Conservation (phyloP, 2,329 filamentous ascomycete genomes). For the Aspergillus caelatus region DNA sequence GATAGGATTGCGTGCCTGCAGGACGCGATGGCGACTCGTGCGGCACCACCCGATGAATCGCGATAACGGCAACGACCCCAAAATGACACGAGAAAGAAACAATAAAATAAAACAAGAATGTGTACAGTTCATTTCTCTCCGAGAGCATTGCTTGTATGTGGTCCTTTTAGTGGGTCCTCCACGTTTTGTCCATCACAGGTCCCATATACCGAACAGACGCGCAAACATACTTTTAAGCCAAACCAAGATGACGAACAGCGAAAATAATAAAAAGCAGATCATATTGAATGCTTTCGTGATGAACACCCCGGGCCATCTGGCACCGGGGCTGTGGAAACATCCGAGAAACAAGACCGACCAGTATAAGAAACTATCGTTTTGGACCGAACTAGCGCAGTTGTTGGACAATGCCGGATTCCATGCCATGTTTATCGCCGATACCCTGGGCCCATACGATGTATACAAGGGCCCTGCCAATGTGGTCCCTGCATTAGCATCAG, state of each 20-base stretch:
- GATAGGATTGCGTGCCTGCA: constrained; percentile 15
- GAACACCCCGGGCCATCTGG: constrained; percentile 45
- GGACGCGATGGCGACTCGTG: constrained; percentile 8
- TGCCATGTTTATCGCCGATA: constrained; percentile 52
- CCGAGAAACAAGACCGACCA: constrained; percentile 34
- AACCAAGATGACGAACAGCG: background rate
- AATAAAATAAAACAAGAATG: background rate
- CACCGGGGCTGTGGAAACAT: constrained; percentile 39
- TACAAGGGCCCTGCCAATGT: constrained; percentile 34
- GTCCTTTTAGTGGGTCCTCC: background rate
- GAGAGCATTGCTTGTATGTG: background rate
- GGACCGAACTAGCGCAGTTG: constrained; percentile 48
- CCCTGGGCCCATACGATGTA: constrained; percentile 46
- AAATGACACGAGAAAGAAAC: background rate
- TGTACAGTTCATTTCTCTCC: too few species aligned
- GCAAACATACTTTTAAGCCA: background rate
- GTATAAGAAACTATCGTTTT: constrained; percentile 45
- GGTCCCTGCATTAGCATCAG: constrained; percentile 16
- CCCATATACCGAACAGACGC: background rate
- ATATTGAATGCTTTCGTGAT: constrained; percentile 50
- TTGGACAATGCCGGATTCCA: constrained; percentile 50
- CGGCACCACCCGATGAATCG: background rate
- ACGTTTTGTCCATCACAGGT: background rate
- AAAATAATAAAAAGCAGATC: constrained; percentile 32
- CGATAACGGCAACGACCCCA: background rate